Conservation (phyloP, 495 filamentous ascomycete species). For the Penicillium odoratum region DNA sequence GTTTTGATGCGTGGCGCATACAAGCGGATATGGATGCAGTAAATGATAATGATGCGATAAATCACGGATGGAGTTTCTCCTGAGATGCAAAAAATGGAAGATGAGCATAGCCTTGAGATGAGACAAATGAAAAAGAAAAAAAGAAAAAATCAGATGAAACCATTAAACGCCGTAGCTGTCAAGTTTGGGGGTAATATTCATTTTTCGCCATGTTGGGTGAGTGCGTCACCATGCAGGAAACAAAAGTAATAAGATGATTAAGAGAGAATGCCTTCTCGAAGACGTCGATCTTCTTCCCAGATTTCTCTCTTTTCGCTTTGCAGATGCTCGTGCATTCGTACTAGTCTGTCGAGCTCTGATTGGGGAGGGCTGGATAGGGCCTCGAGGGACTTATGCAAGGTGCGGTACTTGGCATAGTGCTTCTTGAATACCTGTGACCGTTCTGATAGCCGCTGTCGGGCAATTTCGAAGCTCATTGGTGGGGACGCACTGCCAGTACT, state of each 20-base stretch:
- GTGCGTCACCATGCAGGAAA: constrained; percentile 21
- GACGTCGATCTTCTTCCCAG: constrained; percentile 45
- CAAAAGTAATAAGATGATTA: constrained; percentile 17
- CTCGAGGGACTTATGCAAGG: constrained; percentile 60
- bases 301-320: constrained; percentile 68
- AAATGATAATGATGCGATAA: background rate
- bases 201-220: constrained; percentile 13
- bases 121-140: background rate
- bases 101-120: background rate
- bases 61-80: background rate
- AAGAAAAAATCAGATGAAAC: constrained; percentile 5
- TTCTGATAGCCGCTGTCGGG: constrained; percentile 43
- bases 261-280: constrained; percentile 24
- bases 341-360: constrained; percentile 56
- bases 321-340: constrained; percentile 62
- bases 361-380: constrained; percentile 50
- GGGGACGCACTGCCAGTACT: constrained; percentile 51
- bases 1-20: background rate
- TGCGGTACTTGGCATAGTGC: constrained; percentile 62
- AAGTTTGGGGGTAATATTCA: constrained; percentile 3
- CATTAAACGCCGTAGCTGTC: constrained; percentile 12
- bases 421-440: constrained; percentile 62
- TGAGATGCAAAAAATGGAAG: background rate
- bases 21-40: background rate
- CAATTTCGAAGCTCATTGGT: constrained; percentile 43